Evolutionary conservation across 2,329 filamentous ascomycete genomes (phyloP).

Genomic region (Stachybotrys chartarum): DNA sequence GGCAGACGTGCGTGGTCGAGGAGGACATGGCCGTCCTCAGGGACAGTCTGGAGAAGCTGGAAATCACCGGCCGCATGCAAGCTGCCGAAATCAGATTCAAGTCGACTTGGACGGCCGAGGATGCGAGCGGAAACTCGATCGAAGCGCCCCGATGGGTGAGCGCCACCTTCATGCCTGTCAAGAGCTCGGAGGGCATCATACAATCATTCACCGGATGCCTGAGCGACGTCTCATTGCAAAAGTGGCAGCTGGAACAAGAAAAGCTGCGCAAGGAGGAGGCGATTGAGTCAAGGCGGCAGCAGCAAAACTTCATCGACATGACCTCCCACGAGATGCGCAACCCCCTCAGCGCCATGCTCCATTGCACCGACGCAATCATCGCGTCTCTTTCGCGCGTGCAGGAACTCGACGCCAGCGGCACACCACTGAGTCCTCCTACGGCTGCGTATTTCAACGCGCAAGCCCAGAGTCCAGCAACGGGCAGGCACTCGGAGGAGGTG

Average conservation of each 20-base stretch:
- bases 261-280: slow-evolving; percentile 46
- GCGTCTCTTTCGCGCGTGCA: slow-evolving; percentile 38
- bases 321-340: slow-evolving; percentile 68
- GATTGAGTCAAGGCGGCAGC: slow-evolving; percentile 56
- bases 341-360: slow-evolving; percentile 64
- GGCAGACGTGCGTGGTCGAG: slow-evolving; percentile 34
- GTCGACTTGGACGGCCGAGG: slow-evolving; percentile 37
- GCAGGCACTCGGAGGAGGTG: slow-evolving; percentile 23
- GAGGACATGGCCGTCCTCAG: slow-evolving; percentile 35
- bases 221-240: slow-evolving; percentile 41
- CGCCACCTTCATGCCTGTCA: slow-evolving; percentile 43
- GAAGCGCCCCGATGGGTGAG: slow-evolving; percentile 40
- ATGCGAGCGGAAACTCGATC: slow-evolving; percentile 34
- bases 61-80: slow-evolving; percentile 32
- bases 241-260: slow-evolving; percentile 44
- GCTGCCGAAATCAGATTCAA: slow-evolving; percentile 42
- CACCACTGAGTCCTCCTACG: slow-evolving; percentile 14
- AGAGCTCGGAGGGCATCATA: slow-evolving; percentile 36
- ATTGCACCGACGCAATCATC: slow-evolving; percentile 66
- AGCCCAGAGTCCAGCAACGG: neutral
- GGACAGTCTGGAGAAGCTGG: slow-evolving; percentile 31
- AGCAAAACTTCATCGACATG: slow-evolving; percentile 79
- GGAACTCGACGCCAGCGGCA: slow-evolving; percentile 23
- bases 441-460: slow-evolving; percentile 4
- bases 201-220: slow-evolving; percentile 40